Conservation (phyloP, 352 stramenopile species). For the Pythium vanterpoolii region DNA sequence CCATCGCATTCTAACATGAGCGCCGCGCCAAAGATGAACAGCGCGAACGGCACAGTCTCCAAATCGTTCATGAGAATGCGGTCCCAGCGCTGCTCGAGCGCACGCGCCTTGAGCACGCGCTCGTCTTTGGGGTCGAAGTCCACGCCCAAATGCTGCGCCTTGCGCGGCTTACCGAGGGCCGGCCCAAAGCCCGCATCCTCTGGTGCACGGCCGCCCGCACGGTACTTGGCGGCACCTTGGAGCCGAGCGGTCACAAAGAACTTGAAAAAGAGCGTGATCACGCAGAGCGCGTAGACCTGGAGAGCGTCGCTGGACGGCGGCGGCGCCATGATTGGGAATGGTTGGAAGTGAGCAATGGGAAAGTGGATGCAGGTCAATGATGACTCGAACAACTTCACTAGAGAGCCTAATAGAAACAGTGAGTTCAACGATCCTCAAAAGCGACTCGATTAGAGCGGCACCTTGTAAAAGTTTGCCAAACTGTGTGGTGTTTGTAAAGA, state of each 20-base stretch:
- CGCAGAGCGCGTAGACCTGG: slow-evolving; percentile 56
- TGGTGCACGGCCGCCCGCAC: slow-evolving; percentile 27
- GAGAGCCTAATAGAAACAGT: not conserved
- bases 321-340: slow-evolving; percentile 11
- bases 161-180: slow-evolving; percentile 9
- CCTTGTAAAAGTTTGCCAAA: not conserved
- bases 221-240: slow-evolving; percentile 35
- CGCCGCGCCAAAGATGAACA: slow-evolving; percentile 45
- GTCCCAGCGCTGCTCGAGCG: slow-evolving; percentile 26
- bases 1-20: slow-evolving; percentile 38
- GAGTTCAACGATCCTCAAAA: not conserved
- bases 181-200: slow-evolving; percentile 24
- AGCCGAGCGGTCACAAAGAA: slow-evolving; percentile 47
- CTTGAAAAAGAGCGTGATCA: slow-evolving; percentile 60
- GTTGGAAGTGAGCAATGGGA: not conserved
- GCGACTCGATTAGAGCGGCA: not conserved
- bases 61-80: slow-evolving; percentile 57
- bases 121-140: slow-evolving; percentile 18
- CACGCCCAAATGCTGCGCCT: slow-evolving; percentile 32
- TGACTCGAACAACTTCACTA: not conserved
- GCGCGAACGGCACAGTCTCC: slow-evolving; percentile 55
- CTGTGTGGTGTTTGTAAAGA: not conserved
- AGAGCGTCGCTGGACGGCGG: slow-evolving; percentile 18
- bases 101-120: not conserved
- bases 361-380: not conserved